Evolutionary conservation across 1,284 basidiomycete species (phyloP).

Genomic region (Erythrobasidium hasegawianum): DNA sequence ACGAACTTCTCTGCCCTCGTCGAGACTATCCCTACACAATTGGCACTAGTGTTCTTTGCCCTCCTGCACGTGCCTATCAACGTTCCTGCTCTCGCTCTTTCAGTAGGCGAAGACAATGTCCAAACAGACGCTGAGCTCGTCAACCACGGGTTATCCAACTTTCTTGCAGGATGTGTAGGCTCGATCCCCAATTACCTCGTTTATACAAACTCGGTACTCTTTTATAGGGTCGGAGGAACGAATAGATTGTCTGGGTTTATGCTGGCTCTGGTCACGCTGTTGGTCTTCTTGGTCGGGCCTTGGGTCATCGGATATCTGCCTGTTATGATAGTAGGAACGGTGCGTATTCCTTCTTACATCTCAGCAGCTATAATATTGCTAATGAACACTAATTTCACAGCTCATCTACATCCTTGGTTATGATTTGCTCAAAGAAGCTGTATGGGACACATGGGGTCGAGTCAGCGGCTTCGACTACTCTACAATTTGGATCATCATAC

Average conservation of each 20-base stretch:
- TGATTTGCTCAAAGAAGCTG: constrained; percentile 87
- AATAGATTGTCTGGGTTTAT: constrained; percentile 80
- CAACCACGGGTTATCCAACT: constrained; percentile 87
- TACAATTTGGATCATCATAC: constrained; percentile 56
- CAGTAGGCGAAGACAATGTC: constrained; percentile 78
- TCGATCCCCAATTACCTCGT: constrained; percentile 61
- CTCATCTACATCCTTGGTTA: constrained; percentile 93
- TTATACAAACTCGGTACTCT: constrained; percentile 86
- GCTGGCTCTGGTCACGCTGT: constrained; percentile 69
- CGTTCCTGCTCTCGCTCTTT: constrained; percentile 88
- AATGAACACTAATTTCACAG: no score
- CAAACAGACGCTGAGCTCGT: constrained; percentile 90
- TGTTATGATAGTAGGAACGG: constrained; percentile 58
- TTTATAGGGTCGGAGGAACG: constrained; percentile 90
- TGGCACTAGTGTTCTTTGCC: constrained; percentile 73
- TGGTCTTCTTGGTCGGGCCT: constrained; percentile 76
- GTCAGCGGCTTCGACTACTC: constrained; percentile 58
- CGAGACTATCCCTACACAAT: constrained; percentile 52
- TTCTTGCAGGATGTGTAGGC: constrained; percentile 73
- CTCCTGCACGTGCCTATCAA: constrained; percentile 91
- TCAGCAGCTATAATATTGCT: neutral
- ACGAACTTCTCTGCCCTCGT: constrained; percentile 57
- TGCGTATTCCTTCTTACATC: neutral
- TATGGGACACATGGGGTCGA: constrained; percentile 91
- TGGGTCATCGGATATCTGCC: constrained; percentile 79